phyloP scores from a whole-genome alignment of 257 asterid species.

The Henckelia pumila region DNA sequence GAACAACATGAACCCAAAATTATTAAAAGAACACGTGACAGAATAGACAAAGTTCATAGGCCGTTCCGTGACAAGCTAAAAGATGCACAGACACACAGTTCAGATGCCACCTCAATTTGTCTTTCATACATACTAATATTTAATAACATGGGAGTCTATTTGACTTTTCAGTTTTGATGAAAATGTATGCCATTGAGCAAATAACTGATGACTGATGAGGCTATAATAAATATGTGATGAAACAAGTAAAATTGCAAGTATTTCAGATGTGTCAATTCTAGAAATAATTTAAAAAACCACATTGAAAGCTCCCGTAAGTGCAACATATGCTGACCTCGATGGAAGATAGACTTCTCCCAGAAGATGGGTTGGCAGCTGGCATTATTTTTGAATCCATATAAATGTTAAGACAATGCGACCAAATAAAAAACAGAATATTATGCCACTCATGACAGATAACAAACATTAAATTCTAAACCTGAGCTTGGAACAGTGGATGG shows the following conservation, averaged over 20 bases:
- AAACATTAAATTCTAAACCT: constrained; percentile 45
- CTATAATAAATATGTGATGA: background rate
- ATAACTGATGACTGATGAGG: background rate
- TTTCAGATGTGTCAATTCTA: background rate
- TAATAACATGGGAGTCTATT: background rate
- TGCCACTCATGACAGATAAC: constrained; percentile 6
- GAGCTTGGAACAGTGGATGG: constrained; percentile 44
- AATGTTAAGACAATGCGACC: constrained; percentile 19
- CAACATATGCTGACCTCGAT: constrained; percentile 51
- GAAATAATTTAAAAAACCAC: background rate
- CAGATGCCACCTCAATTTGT: constrained; percentile 16
- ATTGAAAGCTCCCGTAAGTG: constrained; percentile 4
- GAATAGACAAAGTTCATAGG: background rate
- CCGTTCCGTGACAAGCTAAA: background rate
- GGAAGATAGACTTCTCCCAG: constrained; percentile 44
- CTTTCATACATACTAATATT: background rate
- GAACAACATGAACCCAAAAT: background rate
- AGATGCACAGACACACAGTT: background rate
- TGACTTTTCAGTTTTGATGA: constrained; percentile 5
- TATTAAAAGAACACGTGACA: background rate
- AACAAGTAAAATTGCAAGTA: background rate
- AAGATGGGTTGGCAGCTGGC: constrained; percentile 56
- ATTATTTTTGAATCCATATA: constrained; percentile 25
- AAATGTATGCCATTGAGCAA: background rate
- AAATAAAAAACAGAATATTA: constrained; percentile 8